These are phyloP conservation scores for Gymnopilus junonius DNA, from an alignment of 768 basidiomycete species.

Conservation along the genomic window DNA sequence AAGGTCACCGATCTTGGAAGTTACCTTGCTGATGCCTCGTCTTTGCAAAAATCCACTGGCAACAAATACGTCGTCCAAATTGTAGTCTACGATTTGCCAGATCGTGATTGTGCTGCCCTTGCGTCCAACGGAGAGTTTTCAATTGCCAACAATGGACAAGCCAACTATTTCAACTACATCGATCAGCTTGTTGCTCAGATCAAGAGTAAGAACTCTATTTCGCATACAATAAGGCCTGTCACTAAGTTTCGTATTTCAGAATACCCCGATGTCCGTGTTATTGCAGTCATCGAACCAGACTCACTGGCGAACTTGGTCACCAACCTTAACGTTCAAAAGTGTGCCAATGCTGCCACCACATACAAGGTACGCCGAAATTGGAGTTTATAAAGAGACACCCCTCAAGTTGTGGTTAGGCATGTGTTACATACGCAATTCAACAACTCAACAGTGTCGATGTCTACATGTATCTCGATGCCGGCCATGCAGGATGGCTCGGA, in stretches of 20 bases:
- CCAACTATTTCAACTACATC: constrained; percentile 63
- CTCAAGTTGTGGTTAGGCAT: constrained; percentile 32
- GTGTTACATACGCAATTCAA: constrained; percentile 59
- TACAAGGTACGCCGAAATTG: constrained; percentile 43
- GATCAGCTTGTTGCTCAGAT: constrained; percentile 64
- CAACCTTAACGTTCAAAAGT: constrained; percentile 63
- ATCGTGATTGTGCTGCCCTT: constrained; percentile 68
- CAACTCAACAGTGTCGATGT: constrained; percentile 59
- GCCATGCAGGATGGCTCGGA: constrained; percentile 69
- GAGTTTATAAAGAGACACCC: not conserved
- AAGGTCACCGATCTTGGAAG: constrained; percentile 59
- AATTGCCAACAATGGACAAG: constrained; percentile 58
- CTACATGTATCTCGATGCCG: constrained; percentile 66
- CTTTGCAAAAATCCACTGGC: constrained; percentile 48
- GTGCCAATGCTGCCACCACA: constrained; percentile 53
- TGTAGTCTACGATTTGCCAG: constrained; percentile 63
- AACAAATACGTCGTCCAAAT: constrained; percentile 55
- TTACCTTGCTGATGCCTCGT: constrained; percentile 57
- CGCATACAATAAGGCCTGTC: not conserved
- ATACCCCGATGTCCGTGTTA: constrained; percentile 63
- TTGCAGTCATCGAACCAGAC: constrained; percentile 71
- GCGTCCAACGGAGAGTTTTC: constrained; percentile 71
- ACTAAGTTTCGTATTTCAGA: constrained; percentile 28
- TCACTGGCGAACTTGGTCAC: constrained; percentile 72
- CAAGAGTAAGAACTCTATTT: constrained; percentile 39